Evolutionary conservation across 148 eudicot genomes (phyloP), one percentile per base, ranked within the genome.

Genomic region (Rhododendron ferrugineum): DNA sequence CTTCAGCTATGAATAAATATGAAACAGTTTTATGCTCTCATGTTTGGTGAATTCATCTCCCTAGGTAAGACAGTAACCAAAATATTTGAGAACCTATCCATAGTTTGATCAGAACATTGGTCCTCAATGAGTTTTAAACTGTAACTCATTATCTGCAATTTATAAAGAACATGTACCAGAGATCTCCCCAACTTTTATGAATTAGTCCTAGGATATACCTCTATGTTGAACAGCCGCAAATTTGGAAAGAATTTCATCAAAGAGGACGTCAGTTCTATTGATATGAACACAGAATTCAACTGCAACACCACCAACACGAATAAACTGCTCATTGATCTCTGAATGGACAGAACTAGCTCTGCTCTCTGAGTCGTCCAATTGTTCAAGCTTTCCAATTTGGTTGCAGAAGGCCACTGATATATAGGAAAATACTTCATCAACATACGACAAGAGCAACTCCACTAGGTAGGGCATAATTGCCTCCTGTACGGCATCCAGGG

Each of bases 261-360:
- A 96, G 32, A 96, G 99, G 83, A 96, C 85, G 85, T 96, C 98
- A 82, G 91, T 92, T 90, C 99, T 92, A 87, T 88, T 92, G 82
- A 96, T 92, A 88, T 96, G 99, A 83, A 95, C 93, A 87, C 97
- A 96, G 83, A 94, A 95, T 86, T 96, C 99, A 83, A 96, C 98
- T 82, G 99, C 98, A 83, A 96, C 99, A 79, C 99, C 98, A 85
- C 99, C 99, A 83, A 96, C 99, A 64, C 94, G 97, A 36, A 93
- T 87, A 80, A 91, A 94, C 84, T 96, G 98, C 90, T 96, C 98
- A 85, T 93, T 93, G 80, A 93, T 94, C 58, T 92, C 94, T 20
- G 90, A 89, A 84, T 83, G 88, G 47, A 86, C 88, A 81, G 91
- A 89, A 80, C 79, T 85, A 50, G 81, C 84, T 60, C 44, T 47